Percentiles rank a stretch among this genome's conserved stretches.
phyloP scores from a whole-genome alignment of 352 stramenopile species.

The Phytophthora gonapodyides region DNA sequence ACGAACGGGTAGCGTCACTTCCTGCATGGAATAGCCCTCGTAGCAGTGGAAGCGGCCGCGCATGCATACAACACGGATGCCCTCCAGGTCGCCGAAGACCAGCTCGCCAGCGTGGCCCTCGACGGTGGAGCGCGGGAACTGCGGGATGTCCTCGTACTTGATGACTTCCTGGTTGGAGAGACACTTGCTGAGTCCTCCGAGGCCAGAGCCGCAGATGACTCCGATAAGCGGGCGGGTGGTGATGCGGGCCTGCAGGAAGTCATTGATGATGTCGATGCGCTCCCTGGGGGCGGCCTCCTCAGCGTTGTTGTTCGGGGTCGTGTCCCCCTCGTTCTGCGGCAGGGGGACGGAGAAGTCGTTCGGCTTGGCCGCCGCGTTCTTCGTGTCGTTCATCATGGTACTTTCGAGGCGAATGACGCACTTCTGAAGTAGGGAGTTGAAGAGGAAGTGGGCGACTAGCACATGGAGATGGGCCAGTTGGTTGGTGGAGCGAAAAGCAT shows the following conservation, averaged over 20 bases:
- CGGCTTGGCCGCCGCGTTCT: background rate
- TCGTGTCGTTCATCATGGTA: slow-evolving; percentile 40
- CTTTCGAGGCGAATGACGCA: background rate
- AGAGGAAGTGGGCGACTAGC: slow-evolving; percentile 5
- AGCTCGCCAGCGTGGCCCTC: slow-evolving; percentile 94
- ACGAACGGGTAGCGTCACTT: slow-evolving; percentile 93
- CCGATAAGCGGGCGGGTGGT: slow-evolving; percentile 56
- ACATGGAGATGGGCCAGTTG: background rate
- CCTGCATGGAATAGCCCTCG: slow-evolving; percentile 93
- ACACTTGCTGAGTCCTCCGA: slow-evolving; percentile 92
- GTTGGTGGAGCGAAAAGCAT: background rate
- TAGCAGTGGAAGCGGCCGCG: slow-evolving; percentile 96
- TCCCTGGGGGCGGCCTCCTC: slow-evolving; percentile 55
- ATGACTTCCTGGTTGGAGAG: slow-evolving; percentile 87
- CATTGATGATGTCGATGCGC: slow-evolving; percentile 71
- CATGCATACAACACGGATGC: slow-evolving; percentile 90
- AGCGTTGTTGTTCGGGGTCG: slow-evolving; percentile 21
- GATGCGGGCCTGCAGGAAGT: slow-evolving; percentile 58
- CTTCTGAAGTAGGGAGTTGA: background rate
- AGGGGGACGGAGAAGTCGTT: slow-evolving; percentile 23
- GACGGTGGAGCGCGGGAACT: slow-evolving; percentile 93
- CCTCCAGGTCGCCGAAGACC: slow-evolving; percentile 88
- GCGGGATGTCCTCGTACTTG: slow-evolving; percentile 92
- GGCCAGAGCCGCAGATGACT: slow-evolving; percentile 94
- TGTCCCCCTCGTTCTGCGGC: slow-evolving; percentile 30